A percentile compares a stretch with the other conserved stretches of the same genome.
phyloP scores from a whole-genome alignment of 495 filamentous ascomycete species.

The Aspergillus affinis region DNA sequence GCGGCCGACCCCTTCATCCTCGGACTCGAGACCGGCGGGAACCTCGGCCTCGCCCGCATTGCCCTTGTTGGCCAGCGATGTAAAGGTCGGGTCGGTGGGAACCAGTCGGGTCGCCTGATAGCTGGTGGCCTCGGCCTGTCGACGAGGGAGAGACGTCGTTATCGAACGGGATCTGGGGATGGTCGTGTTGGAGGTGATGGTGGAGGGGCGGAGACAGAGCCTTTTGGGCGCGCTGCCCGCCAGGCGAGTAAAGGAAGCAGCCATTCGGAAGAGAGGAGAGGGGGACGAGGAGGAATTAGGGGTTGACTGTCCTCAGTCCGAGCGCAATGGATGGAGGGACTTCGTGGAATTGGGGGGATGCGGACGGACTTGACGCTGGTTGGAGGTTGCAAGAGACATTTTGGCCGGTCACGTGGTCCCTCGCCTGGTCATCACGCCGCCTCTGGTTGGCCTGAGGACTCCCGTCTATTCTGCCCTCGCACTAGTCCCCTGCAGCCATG shows the following conservation, averaged over 20 bases:
- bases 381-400: constrained; percentile 41
- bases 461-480: constrained; percentile 22
- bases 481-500: neutral
- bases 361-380: constrained; percentile 29
- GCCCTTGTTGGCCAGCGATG: constrained; percentile 48
- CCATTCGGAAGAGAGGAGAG: constrained; percentile 54
- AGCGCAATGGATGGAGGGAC: constrained; percentile 44
- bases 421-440: constrained; percentile 42
- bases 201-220: constrained; percentile 57
- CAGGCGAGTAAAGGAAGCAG: constrained; percentile 63
- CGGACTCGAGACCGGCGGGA: constrained; percentile 47
- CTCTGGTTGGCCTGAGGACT: constrained; percentile 36
- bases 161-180: constrained; percentile 59
- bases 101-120: constrained; percentile 62
- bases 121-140: constrained; percentile 53
- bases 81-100: constrained; percentile 58
- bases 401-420: constrained; percentile 42
- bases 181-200: constrained; percentile 34
- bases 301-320: constrained; percentile 42
- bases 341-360: constrained; percentile 35
- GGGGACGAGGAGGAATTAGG: constrained; percentile 23
- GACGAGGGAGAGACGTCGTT: constrained; percentile 64
- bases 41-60: constrained; percentile 40
- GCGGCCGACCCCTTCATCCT: constrained; percentile 60
- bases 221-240: constrained; percentile 63